A percentile compares a stretch with the other conserved stretches of the same genome.
These are phyloP conservation scores for Aspergillus quadrilineatus DNA, from an alignment of 2,329 filamentous ascomycete genomes.

Conservation along the genomic window DNA sequence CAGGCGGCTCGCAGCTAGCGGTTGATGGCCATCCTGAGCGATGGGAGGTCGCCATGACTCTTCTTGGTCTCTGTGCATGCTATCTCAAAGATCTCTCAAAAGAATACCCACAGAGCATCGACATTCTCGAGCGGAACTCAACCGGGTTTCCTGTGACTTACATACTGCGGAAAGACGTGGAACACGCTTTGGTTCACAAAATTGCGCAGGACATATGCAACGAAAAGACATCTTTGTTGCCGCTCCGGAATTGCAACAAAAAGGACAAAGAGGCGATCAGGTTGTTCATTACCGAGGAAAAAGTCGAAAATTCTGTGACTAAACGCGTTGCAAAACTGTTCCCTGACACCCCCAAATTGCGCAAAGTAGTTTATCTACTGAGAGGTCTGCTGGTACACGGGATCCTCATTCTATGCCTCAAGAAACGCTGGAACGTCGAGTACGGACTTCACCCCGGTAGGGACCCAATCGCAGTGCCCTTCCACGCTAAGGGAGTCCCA, in stretches of 20 bases:
- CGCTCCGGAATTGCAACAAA: no score
- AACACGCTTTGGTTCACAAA: constrained; percentile 7
- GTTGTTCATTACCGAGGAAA: constrained; percentile 2
- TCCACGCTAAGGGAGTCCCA: constrained; percentile 59
- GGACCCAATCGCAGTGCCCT: constrained; percentile 56
- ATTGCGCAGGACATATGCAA: constrained; percentile 16
- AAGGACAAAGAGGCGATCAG: no score
- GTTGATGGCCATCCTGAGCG: constrained; percentile 43
- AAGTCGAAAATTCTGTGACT: no score
- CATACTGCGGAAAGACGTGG: constrained; percentile 17
- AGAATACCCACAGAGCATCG: no score
- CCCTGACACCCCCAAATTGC: not conserved
- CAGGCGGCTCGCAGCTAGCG: constrained; percentile 52
- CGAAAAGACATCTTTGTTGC: no score
- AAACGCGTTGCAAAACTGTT: not conserved
- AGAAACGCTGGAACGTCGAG: constrained; percentile 64
- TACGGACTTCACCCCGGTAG: constrained; percentile 56
- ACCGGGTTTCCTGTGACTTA: not conserved
- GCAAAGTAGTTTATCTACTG: constrained; percentile 25
- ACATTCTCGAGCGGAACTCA: no score
- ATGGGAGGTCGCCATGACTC: constrained; percentile 2
- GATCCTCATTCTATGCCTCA: constrained; percentile 51
- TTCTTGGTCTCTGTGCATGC: no score
- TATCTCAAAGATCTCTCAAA: no score
- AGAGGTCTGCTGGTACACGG: constrained; percentile 55